A percentile compares a stretch with the other conserved stretches of the same genome.
These are phyloP conservation scores for Lasiosphaeris hirsuta DNA, from an alignment of 495 filamentous ascomycete genomes.

Conservation along the genomic window DNA sequence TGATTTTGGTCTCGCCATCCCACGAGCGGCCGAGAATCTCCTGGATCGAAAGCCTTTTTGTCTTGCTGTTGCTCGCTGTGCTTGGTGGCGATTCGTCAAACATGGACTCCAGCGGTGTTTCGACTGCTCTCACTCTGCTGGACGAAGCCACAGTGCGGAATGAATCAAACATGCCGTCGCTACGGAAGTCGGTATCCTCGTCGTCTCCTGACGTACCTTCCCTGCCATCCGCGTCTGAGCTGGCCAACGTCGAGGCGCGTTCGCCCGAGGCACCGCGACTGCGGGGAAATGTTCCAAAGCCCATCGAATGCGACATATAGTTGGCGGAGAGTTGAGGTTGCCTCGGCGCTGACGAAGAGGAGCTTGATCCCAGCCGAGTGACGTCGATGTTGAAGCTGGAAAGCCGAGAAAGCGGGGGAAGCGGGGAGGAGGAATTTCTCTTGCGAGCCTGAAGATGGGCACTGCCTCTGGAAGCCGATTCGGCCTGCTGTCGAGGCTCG, in stretches of 20 bases:
- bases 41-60: constrained; percentile 58
- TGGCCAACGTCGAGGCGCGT: constrained; percentile 73
- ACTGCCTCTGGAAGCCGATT: constrained; percentile 20
- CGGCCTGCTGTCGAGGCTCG: constrained; percentile 15
- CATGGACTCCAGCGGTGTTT: constrained; percentile 73
- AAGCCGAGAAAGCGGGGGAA: constrained; percentile 53
- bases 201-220: constrained; percentile 75
- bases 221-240: constrained; percentile 77
- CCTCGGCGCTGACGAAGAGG: constrained; percentile 30
- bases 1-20: constrained; percentile 54
- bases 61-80: constrained; percentile 48
- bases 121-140: constrained; percentile 44
- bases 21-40: constrained; percentile 46
- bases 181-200: constrained; percentile 81
- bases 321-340: constrained; percentile 23
- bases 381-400: constrained; percentile 57
- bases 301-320: constrained; percentile 27
- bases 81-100: constrained; percentile 73
- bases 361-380: constrained; percentile 41
- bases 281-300: constrained; percentile 23
- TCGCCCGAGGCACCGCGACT: constrained; percentile 46
- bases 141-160: constrained; percentile 76
- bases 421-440: constrained; percentile 51
- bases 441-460: constrained; percentile 35
- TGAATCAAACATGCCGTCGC: constrained; percentile 90